phyloP scores from a whole-genome alignment of 2,329 filamentous ascomycete species.

The Chalara sp. region DNA sequence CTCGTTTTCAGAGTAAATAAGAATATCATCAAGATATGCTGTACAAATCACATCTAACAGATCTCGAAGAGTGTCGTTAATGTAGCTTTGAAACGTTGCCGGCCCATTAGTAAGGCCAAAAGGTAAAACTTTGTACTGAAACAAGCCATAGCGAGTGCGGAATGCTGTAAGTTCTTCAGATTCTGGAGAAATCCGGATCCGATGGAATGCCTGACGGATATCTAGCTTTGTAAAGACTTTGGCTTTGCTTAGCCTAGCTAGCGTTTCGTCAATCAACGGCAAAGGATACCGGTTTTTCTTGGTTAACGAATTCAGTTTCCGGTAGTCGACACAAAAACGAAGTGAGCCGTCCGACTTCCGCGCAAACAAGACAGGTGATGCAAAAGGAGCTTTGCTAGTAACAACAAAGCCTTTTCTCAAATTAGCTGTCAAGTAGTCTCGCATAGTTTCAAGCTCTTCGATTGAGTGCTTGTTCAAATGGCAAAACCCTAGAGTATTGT shows the following conservation, averaged over 20 bases:
- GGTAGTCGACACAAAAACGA: too few relatives aligned
- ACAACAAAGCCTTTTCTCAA: too few relatives aligned
- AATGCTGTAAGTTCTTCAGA: slow-evolving; percentile 1
- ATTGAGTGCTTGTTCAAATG: background rate
- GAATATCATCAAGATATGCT: background rate
- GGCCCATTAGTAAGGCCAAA: slow-evolving; percentile 3
- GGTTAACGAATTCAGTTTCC: too few relatives aligned
- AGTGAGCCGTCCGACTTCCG: background rate
- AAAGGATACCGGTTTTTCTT: too few relatives aligned
- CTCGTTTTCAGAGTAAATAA: background rate
- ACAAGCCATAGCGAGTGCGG: too few relatives aligned
- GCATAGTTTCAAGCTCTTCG: background rate
- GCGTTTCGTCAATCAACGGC: background rate
- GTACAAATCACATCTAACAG: slow-evolving; percentile 2
- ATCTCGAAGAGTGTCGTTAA: slow-evolving; percentile 4
- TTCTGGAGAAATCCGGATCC: background rate
- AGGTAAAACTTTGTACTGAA: background rate
- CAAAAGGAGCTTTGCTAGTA: background rate
- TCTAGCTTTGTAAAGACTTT: slow-evolving; percentile 6
- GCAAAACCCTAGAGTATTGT: too few relatives aligned
- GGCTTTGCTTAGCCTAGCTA: background rate
- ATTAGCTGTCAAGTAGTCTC: background rate
- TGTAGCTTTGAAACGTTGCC: slow-evolving; percentile 2
- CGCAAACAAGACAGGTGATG: background rate
- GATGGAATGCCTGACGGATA: slow-evolving; percentile 2